Conservation (phyloP, 1,284 basidiomycete genomes). For the Agroathelia rolfsii region DNA sequence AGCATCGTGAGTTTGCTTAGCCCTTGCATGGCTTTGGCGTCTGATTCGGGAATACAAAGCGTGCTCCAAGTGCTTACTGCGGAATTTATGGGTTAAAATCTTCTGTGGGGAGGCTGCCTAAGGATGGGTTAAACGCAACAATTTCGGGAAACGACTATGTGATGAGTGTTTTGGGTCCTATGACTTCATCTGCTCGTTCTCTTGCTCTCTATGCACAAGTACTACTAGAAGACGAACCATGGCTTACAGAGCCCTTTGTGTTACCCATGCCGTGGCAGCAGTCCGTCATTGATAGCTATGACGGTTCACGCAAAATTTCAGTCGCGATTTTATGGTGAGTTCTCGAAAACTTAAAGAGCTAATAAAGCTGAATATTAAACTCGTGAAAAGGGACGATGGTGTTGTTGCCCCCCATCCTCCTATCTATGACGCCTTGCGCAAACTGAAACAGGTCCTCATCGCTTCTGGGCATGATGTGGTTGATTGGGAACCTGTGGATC, state of each 20-base stretch:
- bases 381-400: conserved; percentile 50
- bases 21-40: conserved; percentile 19
- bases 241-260: conserved; percentile 42
- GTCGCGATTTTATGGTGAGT: conserved; percentile 45
- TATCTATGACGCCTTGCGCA: conserved; percentile 34
- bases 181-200: conserved; percentile 40
- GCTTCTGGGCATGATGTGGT: conserved; percentile 46
- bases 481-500: conserved; percentile 34
- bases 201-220: conserved; percentile 42
- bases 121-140: conserved; percentile 38
- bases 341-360: no score
- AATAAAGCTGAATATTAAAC: no score
- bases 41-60: not conserved
- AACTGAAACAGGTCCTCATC: conserved; percentile 31
- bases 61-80: conserved; percentile 27
- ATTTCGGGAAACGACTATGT: conserved; percentile 48
- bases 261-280: conserved; percentile 45
- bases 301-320: conserved; percentile 32
- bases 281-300: conserved; percentile 24
- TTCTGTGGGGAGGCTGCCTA: conserved; percentile 38
- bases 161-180: conserved; percentile 40
- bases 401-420: conserved; percentile 47
- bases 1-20: no score
- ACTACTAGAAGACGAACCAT: conserved; percentile 41
- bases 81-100: conserved; percentile 50